Conservation (phyloP, 345 rosid genomes). For the Physaria fendleri region DNA sequence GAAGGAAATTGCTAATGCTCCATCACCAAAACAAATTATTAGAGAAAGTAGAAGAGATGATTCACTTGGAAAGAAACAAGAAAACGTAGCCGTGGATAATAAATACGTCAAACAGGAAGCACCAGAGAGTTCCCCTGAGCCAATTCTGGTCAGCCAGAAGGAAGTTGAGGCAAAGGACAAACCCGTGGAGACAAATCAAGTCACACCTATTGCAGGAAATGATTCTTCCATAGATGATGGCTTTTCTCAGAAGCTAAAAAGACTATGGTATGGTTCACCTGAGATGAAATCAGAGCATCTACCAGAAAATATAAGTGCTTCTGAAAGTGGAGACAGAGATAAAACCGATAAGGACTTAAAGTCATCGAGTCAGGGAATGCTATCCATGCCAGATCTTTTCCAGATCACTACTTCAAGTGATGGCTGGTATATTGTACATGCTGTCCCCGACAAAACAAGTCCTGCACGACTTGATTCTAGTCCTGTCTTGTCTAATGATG, state of each 20-base stretch:
- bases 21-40: constrained; percentile 16
- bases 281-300: constrained; percentile 15
- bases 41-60: constrained; percentile 16
- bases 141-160: constrained; percentile 9
- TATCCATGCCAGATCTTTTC: too few relatives aligned
- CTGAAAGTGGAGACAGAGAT: constrained; percentile 21
- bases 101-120: constrained; percentile 1
- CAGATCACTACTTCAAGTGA: too few relatives aligned
- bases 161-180: constrained; percentile 4
- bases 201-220: constrained; percentile 20
- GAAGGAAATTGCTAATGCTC: constrained; percentile 10
- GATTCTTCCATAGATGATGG: constrained; percentile 33
- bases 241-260: constrained; percentile 40
- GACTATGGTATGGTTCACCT: constrained; percentile 42
- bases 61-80: constrained; percentile 14
- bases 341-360: constrained; percentile 22
- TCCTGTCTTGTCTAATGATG: too few relatives aligned
- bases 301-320: constrained; percentile 5
- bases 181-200: constrained; percentile 11
- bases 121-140: constrained; percentile 2
- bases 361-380: constrained; percentile 17
- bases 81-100: not conserved
- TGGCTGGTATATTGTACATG: too few relatives aligned
- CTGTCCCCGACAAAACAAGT: too few relatives aligned
- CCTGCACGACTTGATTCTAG: too few relatives aligned